These are phyloP conservation scores for Dalechampia spathulata DNA, from an alignment of 441 rosid genomes.

Conservation along the genomic window DNA sequence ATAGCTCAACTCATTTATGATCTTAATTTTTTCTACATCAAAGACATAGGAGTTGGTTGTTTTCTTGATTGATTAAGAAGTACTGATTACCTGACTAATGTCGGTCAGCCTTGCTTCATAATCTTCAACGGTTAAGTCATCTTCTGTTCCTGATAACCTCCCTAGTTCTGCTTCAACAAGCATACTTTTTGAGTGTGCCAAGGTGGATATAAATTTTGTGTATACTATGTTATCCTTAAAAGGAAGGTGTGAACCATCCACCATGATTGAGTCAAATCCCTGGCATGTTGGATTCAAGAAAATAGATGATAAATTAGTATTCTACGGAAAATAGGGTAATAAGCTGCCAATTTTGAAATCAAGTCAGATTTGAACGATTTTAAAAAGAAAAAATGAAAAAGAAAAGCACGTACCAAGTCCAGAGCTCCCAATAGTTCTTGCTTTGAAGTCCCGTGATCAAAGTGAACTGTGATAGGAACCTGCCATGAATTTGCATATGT, in stretches of 20 bases:
- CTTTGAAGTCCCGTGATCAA: conserved; percentile 91
- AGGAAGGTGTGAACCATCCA: conserved; percentile 91
- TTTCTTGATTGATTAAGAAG: conserved; percentile 8
- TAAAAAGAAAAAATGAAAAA: no score
- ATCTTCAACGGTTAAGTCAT: conserved; percentile 87
- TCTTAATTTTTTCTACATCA: no score
- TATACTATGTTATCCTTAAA: conserved; percentile 62
- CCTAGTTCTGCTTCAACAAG: conserved; percentile 97
- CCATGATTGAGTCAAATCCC: conserved; percentile 97
- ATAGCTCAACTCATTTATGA: no score
- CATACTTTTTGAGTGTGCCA: conserved; percentile 65
- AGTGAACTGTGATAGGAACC: conserved; percentile 95
- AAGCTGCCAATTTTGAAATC: not conserved
- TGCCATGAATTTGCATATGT: conserved; percentile 27
- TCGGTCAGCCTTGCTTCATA: conserved; percentile 90
- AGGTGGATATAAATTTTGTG: conserved; percentile 54
- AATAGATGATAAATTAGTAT: conserved; percentile 12
- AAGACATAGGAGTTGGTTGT: conserved; percentile 1
- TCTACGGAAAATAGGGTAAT: not conserved
- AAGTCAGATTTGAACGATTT: no score
- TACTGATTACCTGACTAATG: conserved; percentile 55
- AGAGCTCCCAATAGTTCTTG: conserved; percentile 74
- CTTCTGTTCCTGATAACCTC: conserved; percentile 92
- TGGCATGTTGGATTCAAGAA: conserved; percentile 28
- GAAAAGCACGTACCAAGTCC: conserved; percentile 48